These are phyloP conservation scores for Colletotrichum noveboracense DNA, from an alignment of 2,329 filamentous ascomycete species.

Conservation along the genomic window DNA sequence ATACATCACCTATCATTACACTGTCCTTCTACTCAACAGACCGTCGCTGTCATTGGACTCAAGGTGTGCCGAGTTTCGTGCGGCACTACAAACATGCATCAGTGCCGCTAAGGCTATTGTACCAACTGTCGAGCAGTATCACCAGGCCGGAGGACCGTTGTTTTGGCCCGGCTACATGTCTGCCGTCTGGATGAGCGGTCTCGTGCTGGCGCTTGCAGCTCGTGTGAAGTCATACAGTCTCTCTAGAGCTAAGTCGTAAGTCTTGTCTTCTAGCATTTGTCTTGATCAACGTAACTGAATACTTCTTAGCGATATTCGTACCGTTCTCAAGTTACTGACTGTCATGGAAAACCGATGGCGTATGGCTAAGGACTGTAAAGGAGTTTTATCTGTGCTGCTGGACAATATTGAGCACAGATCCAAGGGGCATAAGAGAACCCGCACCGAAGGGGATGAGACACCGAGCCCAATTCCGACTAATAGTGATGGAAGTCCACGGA, in stretches of 20 bases:
- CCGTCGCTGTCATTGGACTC: slow-evolving; percentile 35
- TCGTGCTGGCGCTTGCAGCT: slow-evolving; percentile 37
- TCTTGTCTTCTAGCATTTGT: background rate
- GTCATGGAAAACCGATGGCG: slow-evolving; percentile 1
- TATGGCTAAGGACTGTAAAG: slow-evolving; percentile 14
- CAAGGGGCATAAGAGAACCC: background rate
- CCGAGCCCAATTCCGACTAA: background rate
- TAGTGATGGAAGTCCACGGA: background rate
- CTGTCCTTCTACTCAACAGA: slow-evolving; percentile 36
- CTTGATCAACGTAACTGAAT: background rate
- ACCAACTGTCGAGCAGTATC: background rate
- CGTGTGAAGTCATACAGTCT: background rate
- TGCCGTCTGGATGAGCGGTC: slow-evolving; percentile 40
- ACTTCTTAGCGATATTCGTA: background rate
- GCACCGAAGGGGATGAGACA: background rate
- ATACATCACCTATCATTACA: slow-evolving; percentile 31
- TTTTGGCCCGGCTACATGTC: slow-evolving; percentile 39
- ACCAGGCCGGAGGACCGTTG: background rate
- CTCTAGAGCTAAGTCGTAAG: background rate
- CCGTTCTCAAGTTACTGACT: background rate
- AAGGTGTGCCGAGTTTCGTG: slow-evolving; percentile 1
- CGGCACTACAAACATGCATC: slow-evolving; percentile 11
- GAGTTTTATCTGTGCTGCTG: slow-evolving; percentile 3
- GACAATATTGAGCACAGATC: background rate
- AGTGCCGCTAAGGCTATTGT: background rate